Percentiles rank a stretch among this genome's conserved stretches.
These are phyloP conservation scores for Boletus semigastroideus DNA, from an alignment of 1,284 basidiomycete genomes.

Conservation along the genomic window DNA sequence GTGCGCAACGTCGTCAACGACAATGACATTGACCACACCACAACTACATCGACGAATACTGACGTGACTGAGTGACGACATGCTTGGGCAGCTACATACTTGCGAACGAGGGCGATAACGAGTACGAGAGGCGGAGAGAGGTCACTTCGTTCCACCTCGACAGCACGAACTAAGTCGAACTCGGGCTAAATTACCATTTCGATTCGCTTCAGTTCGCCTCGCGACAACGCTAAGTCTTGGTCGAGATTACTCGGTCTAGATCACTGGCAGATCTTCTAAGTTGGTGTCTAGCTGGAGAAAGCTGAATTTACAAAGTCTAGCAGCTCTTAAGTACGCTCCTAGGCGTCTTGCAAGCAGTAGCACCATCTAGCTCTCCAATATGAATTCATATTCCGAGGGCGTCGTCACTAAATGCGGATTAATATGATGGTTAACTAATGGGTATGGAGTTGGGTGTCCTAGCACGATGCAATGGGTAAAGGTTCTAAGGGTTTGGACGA, in stretches of 20 bases:
- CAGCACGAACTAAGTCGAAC: too few species aligned
- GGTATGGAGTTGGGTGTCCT: background rate
- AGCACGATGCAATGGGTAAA: background rate
- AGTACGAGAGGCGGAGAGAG: background rate
- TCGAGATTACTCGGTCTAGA: too few species aligned
- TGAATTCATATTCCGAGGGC: background rate
- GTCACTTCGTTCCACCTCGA: background rate
- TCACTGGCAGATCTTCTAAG: too few species aligned
- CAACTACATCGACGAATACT: too few species aligned
- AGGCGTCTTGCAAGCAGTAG: too few species aligned
- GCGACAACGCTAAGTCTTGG: background rate
- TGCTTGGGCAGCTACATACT: too few species aligned
- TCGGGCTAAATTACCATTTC: background rate
- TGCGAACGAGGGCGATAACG: background rate
- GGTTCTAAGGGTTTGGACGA: constrained; percentile 35
- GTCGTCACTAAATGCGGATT: constrained; percentile 11
- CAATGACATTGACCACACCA: too few species aligned
- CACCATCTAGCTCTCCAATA: background rate
- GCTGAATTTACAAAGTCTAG: too few species aligned
- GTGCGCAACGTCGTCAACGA: too few species aligned
- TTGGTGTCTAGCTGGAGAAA: too few species aligned
- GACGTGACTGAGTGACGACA: too few species aligned
- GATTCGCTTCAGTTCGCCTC: background rate
- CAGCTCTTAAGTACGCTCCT: too few species aligned
- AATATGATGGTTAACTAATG: constrained; percentile 10